Evolutionary conservation across 2,329 filamentous ascomycete genomes (phyloP).

Genomic region (Rutstroemia sp.): DNA sequence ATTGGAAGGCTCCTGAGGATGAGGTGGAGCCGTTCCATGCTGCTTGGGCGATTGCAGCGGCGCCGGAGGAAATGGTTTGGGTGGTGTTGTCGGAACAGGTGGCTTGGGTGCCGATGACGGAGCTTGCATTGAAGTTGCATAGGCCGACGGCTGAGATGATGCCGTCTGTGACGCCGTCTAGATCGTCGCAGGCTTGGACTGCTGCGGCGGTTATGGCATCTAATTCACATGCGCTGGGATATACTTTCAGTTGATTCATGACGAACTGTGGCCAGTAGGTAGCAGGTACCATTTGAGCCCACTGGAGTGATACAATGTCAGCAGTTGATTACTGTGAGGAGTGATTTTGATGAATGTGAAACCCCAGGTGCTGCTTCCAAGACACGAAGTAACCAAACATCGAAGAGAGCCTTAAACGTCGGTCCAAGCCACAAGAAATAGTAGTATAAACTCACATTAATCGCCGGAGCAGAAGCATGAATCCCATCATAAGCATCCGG

Average conservation of each 20-base stretch:
- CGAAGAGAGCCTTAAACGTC: no score
- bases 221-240: neutral
- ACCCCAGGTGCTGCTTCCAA: no score
- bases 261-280: constrained; percentile 16
- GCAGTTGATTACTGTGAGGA: no score
- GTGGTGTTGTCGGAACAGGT: neutral
- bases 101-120: neutral
- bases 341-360: no score
- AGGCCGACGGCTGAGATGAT: constrained; percentile 33
- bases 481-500: constrained; percentile 35
- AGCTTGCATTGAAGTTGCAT: constrained; percentile 23
- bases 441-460: constrained; percentile 9
- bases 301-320: no score
- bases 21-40: neutral
- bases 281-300: no score
- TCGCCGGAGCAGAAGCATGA: constrained; percentile 32
- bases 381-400: no score
- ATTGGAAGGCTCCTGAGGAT: neutral
- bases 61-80: neutral
- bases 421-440: no score
- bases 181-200: constrained; percentile 41
- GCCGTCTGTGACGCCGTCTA: constrained; percentile 41
- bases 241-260: neutral
- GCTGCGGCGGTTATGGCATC: constrained; percentile 26
- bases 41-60: neutral